Evolutionary conservation across 2,329 filamentous ascomycete genomes (phyloP), one percentile per base, ranked within the genome.

Genomic region (Malbranchea cinnamomea): DNA sequence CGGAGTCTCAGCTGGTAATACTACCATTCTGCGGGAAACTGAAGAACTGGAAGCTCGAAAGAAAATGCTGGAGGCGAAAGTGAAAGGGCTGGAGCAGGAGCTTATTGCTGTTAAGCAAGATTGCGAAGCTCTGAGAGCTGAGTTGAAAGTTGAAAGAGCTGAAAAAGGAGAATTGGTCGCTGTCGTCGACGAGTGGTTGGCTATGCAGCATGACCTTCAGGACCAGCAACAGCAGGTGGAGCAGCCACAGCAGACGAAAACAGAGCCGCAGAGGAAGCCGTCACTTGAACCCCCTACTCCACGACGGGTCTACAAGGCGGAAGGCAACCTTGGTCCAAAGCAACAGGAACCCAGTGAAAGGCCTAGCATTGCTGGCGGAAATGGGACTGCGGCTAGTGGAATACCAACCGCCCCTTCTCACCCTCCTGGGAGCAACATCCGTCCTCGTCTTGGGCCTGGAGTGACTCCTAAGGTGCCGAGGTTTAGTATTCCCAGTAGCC

Each of bases 31-130:
- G 7, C 51, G 50, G 8, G 57, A 59, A 32, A 52, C 70, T 21
- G 76, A 81, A 32, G 68, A 71, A 24, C 66, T 72, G 31, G 72
- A 78, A 41, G 69, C 73, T 2, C 71, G 74, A 10, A 68, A 78
- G 43, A 73, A 68, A 44, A 71, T 78, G 47, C 62, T 83, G 22
- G 72, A 77, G 32, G 81, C 81, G 12, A 74, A 80, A 43, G 67
- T 85, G 16, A 71, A 78, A 39, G 78, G 81, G 30, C 65, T 92
- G 7, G 71, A 76, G 43, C 73, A 78, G 4, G 77, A 89, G 33
- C 62, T 89, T 34, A 58, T 62, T 18, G 75, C 74, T 5, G 64
- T 89, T 25, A 72, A 77, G 49, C 60, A 65, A 4, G 78, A 87
- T 43, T 81, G 83, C 40, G 64, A 69, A 28, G 54, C 50, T 3